Evolutionary conservation across 179 eudicot genomes (phyloP).

Genomic region (Silene vulgaris): DNA sequence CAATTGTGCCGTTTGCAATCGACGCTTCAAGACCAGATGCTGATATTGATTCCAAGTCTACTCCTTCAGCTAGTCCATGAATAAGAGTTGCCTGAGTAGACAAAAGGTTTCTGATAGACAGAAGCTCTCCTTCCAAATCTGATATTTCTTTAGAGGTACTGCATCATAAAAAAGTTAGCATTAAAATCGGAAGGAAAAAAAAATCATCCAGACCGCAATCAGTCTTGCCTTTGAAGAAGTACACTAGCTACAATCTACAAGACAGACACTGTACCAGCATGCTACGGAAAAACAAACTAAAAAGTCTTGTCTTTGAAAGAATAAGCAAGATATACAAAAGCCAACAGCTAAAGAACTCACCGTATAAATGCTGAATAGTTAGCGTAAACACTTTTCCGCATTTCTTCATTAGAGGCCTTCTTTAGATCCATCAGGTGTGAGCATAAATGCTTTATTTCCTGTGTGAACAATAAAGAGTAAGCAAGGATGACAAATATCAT

Average conservation of each 20-base stretch:
- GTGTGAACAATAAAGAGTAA: conserved; percentile 15
- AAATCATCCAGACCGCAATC: not conserved
- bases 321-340: not conserved
- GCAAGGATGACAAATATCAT: not conserved
- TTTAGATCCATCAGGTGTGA: conserved; percentile 64
- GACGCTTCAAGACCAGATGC: conserved; percentile 39
- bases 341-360: conserved; percentile 34
- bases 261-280: not conserved
- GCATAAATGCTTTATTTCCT: conserved; percentile 86
- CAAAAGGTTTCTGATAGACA: conserved; percentile 81
- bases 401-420: conserved; percentile 96
- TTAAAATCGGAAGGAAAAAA: conserved; percentile 6
- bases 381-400: conserved; percentile 96
- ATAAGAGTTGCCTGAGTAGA: conserved; percentile 91
- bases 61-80: conserved; percentile 91
- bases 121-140: conserved; percentile 95
- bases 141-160: conserved; percentile 98
- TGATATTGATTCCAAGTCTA: conserved; percentile 61
- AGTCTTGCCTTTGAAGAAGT: not conserved
- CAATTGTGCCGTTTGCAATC: conserved; percentile 31
- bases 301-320: too few relatives aligned
- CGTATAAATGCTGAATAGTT: conserved; percentile 92
- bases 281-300: not conserved
- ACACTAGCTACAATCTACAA: not conserved
- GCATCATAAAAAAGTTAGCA: conserved; percentile 23